These are phyloP conservation scores for Kodamaea jinghongensis DNA, from an alignment of 805 yeast genomes.

Conservation along the genomic window DNA sequence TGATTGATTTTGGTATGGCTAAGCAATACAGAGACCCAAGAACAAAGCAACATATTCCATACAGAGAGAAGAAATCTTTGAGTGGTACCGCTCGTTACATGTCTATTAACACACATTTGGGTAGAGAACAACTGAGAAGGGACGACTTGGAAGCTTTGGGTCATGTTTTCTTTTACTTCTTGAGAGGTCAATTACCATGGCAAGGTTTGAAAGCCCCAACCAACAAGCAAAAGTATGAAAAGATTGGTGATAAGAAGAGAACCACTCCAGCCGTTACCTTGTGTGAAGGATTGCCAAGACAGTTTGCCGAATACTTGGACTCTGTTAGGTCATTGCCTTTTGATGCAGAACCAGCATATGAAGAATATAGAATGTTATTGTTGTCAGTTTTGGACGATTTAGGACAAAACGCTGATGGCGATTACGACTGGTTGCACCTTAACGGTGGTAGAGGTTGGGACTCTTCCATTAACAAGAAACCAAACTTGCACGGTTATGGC, in stretches of 20 bases:
- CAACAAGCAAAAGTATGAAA: constrained; percentile 79
- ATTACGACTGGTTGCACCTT: constrained; percentile 78
- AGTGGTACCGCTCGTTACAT: constrained; percentile 86
- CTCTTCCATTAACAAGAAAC: constrained; percentile 68
- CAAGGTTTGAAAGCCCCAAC: constrained; percentile 88
- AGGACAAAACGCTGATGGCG: constrained; percentile 61
- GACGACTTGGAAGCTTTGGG: constrained; percentile 82
- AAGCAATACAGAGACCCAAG: constrained; percentile 79
- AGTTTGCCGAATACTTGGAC: constrained; percentile 70
- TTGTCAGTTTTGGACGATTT: constrained; percentile 55
- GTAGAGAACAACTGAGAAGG: constrained; percentile 79
- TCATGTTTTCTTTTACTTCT: constrained; percentile 76
- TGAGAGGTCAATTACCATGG: constrained; percentile 83
- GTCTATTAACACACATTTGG: constrained; percentile 87
- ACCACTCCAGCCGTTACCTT: constrained; percentile 62
- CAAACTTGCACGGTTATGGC: constrained; percentile 80
- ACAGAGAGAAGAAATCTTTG: constrained; percentile 73
- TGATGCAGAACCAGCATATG: constrained; percentile 80
- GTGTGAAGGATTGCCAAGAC: constrained; percentile 64
- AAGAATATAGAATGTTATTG: constrained; percentile 59
- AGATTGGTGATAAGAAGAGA: constrained; percentile 78
- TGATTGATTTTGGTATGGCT: constrained; percentile 87
- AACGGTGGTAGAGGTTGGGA: constrained; percentile 85
- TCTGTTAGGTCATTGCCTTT: constrained; percentile 67
- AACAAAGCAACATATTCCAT: constrained; percentile 78